Base-by-base conservation (phyloP, 1,284 basidiomycete genomes). In the Phellinidium pouzarii region DNA sequence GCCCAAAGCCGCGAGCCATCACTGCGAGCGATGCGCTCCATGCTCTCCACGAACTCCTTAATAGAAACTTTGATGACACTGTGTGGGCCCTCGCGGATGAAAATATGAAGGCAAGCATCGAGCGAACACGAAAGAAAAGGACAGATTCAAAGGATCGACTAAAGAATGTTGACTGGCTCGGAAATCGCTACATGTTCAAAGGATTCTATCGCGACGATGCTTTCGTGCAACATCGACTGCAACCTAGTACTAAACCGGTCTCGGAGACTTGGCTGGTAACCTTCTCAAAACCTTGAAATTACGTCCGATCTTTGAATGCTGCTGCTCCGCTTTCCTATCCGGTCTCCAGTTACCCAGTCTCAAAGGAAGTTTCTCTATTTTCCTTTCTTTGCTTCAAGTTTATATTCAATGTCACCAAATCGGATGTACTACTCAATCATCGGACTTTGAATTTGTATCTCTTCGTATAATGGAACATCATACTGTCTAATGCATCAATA, bases 171-270 rank as follows among this genome's bases (percentile, higher is more conserved):
- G 59, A 60, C 27, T 58, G 54, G 52, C 46, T 60, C 14, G 59
- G 58, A 26, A 52, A 58, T 38, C 52, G 58, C 34, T 59, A 44
- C 38, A 59, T 60, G 58, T 59, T 59, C 47, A 57, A 52, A 42
- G 59, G 59, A 20, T 41, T 60, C 38, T 52, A 56, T 43, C 52
- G 48, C 26, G 56, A 59, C 44, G 54, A 57, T 19, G 44, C 53
- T 5, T 47, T 53, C 22, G 44, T 41, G 11, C 49, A 48, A 23
- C 52, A 52, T 17, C 54, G 54, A 8, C 20, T 58, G 22, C 51
- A 53, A 40, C 58, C 59, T 4, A 58, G 56, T 12, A 44, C 53
- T 44, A 36, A 44, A 23, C 12, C 42, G n/a, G 47, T 55, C 36
- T 22, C 50, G 19, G 59, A 60, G 36, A 56, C 54, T 48, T 60